Evolutionary conservation across 129 eudicot species (phyloP).

Genomic region (Kitagawia praeruptora): DNA sequence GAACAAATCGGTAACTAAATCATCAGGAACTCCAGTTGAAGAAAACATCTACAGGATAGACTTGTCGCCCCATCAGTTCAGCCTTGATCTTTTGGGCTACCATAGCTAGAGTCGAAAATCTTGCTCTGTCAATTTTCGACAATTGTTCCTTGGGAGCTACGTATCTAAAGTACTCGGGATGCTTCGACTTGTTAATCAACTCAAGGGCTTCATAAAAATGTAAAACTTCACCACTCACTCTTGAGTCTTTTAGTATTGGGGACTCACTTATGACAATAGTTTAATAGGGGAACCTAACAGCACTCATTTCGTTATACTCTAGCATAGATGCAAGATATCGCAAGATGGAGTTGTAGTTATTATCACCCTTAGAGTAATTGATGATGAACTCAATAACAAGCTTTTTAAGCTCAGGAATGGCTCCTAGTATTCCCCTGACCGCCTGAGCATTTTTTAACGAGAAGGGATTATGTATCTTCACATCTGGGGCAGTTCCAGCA

Average conservation of each 20-base stretch:
- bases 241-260: not conserved
- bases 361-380: not conserved
- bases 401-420: not conserved
- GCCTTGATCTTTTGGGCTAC: not conserved
- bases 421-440: not conserved
- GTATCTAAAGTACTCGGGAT: not conserved
- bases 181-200: not conserved
- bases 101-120: not conserved
- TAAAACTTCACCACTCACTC: not conserved
- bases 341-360: not conserved
- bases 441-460: no score
- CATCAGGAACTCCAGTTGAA: not conserved
- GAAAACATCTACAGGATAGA: not conserved
- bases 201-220: not conserved
- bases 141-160: not conserved
- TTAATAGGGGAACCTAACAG: not conserved
- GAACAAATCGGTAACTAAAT: not conserved
- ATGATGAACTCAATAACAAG: not conserved
- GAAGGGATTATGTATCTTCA: no score
- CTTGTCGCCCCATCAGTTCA: constrained; percentile 11
- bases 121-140: not conserved
- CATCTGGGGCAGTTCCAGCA: no score
- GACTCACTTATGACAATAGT: not conserved
- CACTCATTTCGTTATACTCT: not conserved
- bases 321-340: not conserved